Base-by-base conservation (phyloP, 306 rosid species). In the Trifolium dubium region DNA sequence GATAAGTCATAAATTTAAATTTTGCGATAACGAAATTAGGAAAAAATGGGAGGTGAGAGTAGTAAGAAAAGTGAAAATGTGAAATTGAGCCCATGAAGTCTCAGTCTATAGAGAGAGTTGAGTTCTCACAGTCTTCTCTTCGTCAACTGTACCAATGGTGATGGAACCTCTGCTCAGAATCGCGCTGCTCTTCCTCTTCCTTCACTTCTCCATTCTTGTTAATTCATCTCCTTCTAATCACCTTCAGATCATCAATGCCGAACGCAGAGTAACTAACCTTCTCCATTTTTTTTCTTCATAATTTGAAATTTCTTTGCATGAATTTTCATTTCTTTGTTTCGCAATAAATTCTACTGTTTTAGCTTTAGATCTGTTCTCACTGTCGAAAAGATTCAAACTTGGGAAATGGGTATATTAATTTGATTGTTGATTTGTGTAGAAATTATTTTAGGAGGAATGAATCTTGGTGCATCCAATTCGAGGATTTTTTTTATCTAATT, bases 201-300 rank as follows among this genome's bases (percentile, higher is more conserved):
- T 81, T 30, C 74, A 80, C 18, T 69, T 91, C 40, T 84, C 67
- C 5, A 35, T 79, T 37, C 75, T 82, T 3, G 44, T 80, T 5
- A 41, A 14, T 19, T 84, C 97, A 13, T 79, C 95, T 31, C 85
- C 88, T 39, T 71, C 84, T 14, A 86, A 75, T 50, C 76, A 87
- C 35, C 75, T 94, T 73, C 93, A 87, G 87, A 90, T 94, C 90
- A 32, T 85, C 86, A 90, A 82, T 81, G 97, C 99, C 35, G 99
- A 94, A 84, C 97, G 97, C 81, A 88, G 97, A 73, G 97, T 92
- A 80, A 74, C 88, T n/a, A n/a, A n/a, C 82, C 59, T 81, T 37
- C 29, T 6, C 8, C 35, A 23, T 23, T 23, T 0, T 23, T 23
- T 29, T 12, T 19, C 8, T 47, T 8, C 5, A 46, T 2, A 32